Evolutionary conservation across 768 basidiomycete species (phyloP).

Genomic region (Kondoa malvinella): DNA sequence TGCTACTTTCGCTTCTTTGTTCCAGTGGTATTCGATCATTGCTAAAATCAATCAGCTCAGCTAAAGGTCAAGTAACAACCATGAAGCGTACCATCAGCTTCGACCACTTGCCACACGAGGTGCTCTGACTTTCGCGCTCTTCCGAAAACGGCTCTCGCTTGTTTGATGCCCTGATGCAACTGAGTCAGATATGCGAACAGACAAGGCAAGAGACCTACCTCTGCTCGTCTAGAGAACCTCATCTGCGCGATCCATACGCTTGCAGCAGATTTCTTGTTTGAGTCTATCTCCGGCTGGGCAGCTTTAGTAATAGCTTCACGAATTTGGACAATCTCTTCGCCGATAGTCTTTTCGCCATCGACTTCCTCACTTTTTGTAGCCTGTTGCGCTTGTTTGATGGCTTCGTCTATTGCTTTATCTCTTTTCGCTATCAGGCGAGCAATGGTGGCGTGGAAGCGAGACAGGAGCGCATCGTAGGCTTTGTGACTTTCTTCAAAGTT

Average conservation of each 20-base stretch:
- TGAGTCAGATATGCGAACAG: background rate
- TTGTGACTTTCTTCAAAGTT: conserved; percentile 52
- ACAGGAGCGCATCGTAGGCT: conserved; percentile 56
- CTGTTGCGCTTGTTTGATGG: conserved; percentile 11
- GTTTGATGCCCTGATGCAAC: conserved; percentile 45
- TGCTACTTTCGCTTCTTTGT: conserved; percentile 59
- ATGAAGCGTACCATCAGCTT: conserved; percentile 56
- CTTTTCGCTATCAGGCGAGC: conserved; percentile 28
- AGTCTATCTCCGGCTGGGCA: conserved; percentile 42
- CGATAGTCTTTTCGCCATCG: conserved; percentile 17
- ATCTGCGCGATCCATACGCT: conserved; percentile 71
- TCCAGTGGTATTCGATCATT: conserved; percentile 82
- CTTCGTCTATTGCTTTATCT: conserved; percentile 21
- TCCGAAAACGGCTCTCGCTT: conserved; percentile 57
- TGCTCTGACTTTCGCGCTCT: conserved; percentile 50
- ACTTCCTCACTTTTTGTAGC: conserved; percentile 7
- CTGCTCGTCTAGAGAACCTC: conserved; percentile 72
- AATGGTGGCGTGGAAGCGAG: conserved; percentile 39
- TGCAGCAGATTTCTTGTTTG: conserved; percentile 45
- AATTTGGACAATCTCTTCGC: conserved; percentile 20
- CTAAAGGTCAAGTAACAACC: conserved; percentile 5
- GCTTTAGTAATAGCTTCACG: conserved; percentile 16
- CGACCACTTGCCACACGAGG: conserved; percentile 72
- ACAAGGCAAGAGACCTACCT: conserved; percentile 33
- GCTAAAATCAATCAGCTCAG: conserved; percentile 38